These are phyloP conservation scores for Phaeophleospora eucalypticola DNA, from an alignment of 2,329 filamentous ascomycete species.

Conservation along the genomic window DNA sequence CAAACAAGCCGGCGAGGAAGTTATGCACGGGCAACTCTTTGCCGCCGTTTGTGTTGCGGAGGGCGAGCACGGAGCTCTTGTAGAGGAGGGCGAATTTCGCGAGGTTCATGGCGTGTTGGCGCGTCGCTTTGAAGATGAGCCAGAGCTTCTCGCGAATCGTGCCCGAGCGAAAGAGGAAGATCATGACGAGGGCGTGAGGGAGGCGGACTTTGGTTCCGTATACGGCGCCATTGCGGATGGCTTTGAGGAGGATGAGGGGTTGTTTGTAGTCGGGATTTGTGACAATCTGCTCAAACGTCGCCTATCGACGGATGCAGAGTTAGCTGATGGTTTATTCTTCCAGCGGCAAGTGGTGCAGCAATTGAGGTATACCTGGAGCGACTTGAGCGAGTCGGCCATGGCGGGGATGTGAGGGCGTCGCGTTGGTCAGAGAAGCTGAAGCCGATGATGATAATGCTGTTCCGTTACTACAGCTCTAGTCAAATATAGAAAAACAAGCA, in stretches of 20 bases:
- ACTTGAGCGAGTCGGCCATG: conserved; percentile 10
- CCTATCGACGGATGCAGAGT: conserved; percentile 42
- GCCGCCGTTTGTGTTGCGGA: conserved; percentile 53
- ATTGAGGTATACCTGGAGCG: conserved; percentile 4
- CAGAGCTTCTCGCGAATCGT: conserved; percentile 69
- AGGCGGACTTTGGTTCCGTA: conserved; percentile 98
- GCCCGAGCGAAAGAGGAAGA: conserved; percentile 91
- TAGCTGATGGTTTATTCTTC: neutral
- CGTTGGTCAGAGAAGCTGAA: neutral
- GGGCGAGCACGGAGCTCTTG: conserved; percentile 72
- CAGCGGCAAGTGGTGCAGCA: neutral
- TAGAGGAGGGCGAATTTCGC: conserved; percentile 88
- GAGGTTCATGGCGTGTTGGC: conserved; percentile 85
- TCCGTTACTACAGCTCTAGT: neutral
- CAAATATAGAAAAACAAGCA: neutral
- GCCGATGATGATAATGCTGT: neutral
- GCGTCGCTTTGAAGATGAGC: conserved; percentile 80
- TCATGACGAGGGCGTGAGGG: conserved; percentile 97
- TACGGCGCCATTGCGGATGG: conserved; percentile 90
- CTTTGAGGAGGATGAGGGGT: conserved; percentile 80
- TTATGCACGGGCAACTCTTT: conserved; percentile 72
- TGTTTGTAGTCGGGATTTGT: conserved; percentile 83
- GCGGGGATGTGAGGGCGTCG: conserved; percentile 5
- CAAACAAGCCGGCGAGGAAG: conserved; percentile 80
- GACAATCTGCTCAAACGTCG: conserved; percentile 68